Evolutionary conservation across 129 eudicot species (phyloP), one percentile per base, ranked within the genome.

Genomic region (Solidago caesia): DNA sequence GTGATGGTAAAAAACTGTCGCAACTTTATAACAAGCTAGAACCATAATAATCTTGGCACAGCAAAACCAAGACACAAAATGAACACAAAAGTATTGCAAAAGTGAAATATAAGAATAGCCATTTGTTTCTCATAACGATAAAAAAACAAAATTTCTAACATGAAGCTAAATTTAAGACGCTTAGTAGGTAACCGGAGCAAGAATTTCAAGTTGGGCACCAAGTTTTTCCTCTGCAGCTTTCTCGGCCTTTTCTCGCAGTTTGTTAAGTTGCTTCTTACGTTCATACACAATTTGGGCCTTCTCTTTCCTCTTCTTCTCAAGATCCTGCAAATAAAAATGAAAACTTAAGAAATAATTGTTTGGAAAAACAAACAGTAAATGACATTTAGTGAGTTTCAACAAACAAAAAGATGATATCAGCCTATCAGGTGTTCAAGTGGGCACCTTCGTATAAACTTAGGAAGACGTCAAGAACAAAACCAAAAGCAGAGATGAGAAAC

Each of bases 241-340:
- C 85, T 87, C 98, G 1, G 96, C 96, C 80, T 89, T 85, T 15
- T 78, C 82, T 58, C 87, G 84, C 73, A 89, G 55, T 58, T 84
- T 92, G 48, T 75, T 87, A 71, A 92, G 75, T 80, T 89, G 53
- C 52, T 66, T 66, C 71, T 66, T 66, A 15, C 71, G 15, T 45
- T 66, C 71, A n/a, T 66, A 66, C 7, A 77, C 87, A 2, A 67
- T 81, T 64, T 89, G 96, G 16, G 94, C 85, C 10, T 88, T 87
- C 29, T 89, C 96, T 68, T 89, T 92, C 62, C 97, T 89, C 96
- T 92, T 92, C 76, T 80, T 85, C 82, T 92, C 96, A 57, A 92
- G 85, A 74, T 92, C 96, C 97, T 92, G 74, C 71, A 77, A 21
- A 21, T 21, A 21, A 0, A 0, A 21, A 21, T 21, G 21, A 21